Conservation (phyloP, 2,329 filamentous ascomycete genomes). For the Diaporthe velutina region DNA sequence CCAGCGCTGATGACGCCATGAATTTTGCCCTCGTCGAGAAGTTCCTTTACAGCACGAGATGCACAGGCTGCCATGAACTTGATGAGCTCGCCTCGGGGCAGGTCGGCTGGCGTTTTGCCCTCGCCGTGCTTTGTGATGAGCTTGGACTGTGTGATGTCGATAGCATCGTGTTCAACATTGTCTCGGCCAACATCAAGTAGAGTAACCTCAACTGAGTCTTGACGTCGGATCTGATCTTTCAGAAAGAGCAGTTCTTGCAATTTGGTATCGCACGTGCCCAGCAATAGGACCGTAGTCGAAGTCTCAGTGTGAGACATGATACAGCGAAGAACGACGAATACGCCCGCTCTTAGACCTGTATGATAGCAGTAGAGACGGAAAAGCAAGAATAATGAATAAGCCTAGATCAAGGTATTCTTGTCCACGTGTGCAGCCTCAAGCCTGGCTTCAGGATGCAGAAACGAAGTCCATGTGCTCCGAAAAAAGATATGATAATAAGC, state of each 20-base stretch:
- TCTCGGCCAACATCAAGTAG: constrained; percentile 62
- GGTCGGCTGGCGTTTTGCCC: constrained; percentile 49
- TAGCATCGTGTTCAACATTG: constrained; percentile 55
- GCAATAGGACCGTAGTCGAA: constrained; percentile 59
- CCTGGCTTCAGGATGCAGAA: neutral
- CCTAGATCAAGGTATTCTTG: neutral
- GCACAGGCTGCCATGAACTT: constrained; percentile 65
- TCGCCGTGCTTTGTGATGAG: constrained; percentile 53
- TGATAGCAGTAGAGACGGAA: too few species aligned
- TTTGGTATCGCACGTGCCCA: constrained; percentile 77
- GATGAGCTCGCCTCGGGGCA: constrained; percentile 68
- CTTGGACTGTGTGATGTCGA: constrained; percentile 59
- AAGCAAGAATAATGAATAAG: neutral
- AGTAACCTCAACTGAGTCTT: constrained; percentile 44
- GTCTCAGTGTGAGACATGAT: constrained; percentile 39
- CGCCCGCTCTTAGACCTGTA: too few species aligned
- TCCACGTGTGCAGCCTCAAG: neutral
- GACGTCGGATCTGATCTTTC: constrained; percentile 55
- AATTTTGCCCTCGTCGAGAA: constrained; percentile 55
- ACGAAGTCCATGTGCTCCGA: too few species aligned
- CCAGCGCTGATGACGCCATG: constrained; percentile 72
- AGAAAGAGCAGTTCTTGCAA: constrained; percentile 70
- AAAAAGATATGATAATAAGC: neutral
- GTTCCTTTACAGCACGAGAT: constrained; percentile 53
- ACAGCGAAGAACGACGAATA: neutral